Conservation (phyloP, 176 grass and related monocot species). For the Cymbopogon citratus region DNA sequence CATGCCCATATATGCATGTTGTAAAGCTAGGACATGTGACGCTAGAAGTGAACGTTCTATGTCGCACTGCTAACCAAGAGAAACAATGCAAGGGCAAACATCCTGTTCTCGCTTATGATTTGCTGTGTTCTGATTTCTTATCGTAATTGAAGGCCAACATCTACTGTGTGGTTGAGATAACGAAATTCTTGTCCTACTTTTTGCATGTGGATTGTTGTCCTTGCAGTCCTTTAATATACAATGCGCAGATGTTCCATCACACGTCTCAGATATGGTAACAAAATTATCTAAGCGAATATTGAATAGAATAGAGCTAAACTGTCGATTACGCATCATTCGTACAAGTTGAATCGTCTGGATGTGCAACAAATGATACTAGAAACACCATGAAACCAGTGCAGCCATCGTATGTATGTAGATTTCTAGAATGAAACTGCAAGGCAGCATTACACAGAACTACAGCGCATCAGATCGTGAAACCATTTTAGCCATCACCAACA, state of each 20-base stretch:
- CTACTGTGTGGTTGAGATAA: background rate
- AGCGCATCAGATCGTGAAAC: background rate
- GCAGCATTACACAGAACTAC: background rate
- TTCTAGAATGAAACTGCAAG: background rate
- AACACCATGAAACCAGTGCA: background rate
- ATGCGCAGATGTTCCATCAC: background rate
- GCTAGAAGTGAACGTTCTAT: background rate
- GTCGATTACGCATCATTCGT: background rate
- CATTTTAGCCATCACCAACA: background rate
- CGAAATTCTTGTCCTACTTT: background rate
- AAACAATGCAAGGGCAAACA: background rate
- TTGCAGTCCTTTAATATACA: background rate
- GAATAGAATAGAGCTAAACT: background rate
- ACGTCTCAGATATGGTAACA: background rate
- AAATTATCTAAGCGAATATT: background rate
- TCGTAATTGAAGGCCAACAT: background rate
- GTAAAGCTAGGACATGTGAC: slow-evolving; percentile 14
- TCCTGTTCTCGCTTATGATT: background rate
- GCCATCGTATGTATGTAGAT: background rate
- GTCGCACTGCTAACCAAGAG: background rate
- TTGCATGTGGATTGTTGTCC: too few relatives aligned
- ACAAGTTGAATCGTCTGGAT: background rate
- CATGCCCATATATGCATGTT: background rate
- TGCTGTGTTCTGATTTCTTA: background rate
- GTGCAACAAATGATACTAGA: background rate